Conservation (phyloP, 2,329 filamentous ascomycete species). For the Ceratocystis eucalypticola region DNA sequence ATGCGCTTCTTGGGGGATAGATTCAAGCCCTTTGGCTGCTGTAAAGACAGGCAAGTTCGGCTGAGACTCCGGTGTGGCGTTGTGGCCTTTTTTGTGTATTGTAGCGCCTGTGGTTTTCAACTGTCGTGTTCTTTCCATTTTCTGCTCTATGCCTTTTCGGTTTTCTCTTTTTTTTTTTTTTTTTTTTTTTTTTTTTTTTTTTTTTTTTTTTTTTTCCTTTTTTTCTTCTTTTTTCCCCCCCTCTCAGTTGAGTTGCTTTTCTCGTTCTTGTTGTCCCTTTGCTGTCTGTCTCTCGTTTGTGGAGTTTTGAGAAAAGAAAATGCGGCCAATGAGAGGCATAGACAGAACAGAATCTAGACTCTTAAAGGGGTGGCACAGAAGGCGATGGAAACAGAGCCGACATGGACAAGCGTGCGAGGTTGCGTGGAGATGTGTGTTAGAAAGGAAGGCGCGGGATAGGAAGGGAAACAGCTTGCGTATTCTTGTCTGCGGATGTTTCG, state of each 20-base stretch:
- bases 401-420: background rate
- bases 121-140: background rate
- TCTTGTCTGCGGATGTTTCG: background rate
- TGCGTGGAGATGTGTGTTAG: too few relatives aligned
- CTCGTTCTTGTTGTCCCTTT: background rate
- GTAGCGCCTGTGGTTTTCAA: background rate
- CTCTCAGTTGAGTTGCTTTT: background rate
- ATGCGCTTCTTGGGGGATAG: background rate
- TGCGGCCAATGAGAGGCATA: background rate
- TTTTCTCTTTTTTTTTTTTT: background rate
- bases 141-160: background rate
- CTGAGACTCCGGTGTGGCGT: slow-evolving; percentile 3
- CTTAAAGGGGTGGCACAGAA: background rate
- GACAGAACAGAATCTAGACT: slow-evolving; percentile 1
- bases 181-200: background rate
- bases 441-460: background rate
- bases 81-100: background rate
- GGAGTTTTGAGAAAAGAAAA: slow-evolving; percentile 3
- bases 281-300: background rate
- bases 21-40: background rate
- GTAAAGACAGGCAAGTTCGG: background rate
- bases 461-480: background rate
- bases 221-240: too few relatives aligned
- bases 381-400: background rate
- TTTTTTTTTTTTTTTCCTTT: too few relatives aligned